These are phyloP conservation scores for Gossypium schwendimanii DNA, from an alignment of 441 rosid species.

Conservation along the genomic window DNA sequence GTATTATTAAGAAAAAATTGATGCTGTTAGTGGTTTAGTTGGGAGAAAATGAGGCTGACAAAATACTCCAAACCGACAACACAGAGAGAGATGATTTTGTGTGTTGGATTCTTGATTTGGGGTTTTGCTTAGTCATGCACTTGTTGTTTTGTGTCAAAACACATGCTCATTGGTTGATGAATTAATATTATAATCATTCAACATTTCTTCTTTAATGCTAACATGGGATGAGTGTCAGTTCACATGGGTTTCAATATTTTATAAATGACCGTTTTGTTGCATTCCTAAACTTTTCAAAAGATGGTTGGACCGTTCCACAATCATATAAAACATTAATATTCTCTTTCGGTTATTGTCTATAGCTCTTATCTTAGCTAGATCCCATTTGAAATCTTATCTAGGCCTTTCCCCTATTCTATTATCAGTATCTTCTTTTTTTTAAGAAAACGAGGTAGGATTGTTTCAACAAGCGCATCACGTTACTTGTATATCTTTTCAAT, in stretches of 20 bases:
- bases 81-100: no score
- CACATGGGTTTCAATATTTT: slow-evolving; percentile 7
- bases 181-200: background rate
- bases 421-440: no score
- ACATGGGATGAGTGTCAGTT: background rate
- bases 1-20: background rate
- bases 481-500: no score
- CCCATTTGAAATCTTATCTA: background rate
- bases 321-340: no score
- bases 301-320: background rate
- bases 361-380: background rate
- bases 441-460: no score
- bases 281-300: background rate
- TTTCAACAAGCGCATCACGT: no score
- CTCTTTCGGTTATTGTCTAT: background rate
- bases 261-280: background rate
- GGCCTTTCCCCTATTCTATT: background rate
- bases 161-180: background rate
- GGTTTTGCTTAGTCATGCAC: background rate
- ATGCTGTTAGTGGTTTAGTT: background rate
- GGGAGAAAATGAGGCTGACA: slow-evolving; percentile 3
- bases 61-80: background rate
- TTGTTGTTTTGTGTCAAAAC: background rate
- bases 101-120: no score
- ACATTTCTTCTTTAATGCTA: background rate